phyloP scores from a whole-genome alignment of 2,329 filamentous ascomycete genomes.

The Alternaria infectoria region DNA sequence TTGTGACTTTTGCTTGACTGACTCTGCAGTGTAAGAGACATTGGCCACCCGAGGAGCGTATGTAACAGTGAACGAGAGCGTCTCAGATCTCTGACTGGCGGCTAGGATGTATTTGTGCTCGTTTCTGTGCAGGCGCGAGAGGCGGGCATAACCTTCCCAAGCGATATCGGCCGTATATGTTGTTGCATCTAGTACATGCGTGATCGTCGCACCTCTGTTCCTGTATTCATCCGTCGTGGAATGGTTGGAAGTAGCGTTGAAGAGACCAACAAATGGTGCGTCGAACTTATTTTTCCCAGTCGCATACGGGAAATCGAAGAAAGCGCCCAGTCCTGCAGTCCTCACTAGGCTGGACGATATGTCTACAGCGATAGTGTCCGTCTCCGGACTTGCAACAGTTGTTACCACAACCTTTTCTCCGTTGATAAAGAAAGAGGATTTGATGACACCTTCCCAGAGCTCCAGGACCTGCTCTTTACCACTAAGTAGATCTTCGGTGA shows the following conservation, averaged over 20 bases:
- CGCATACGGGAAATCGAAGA: conserved; percentile 61
- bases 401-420: conserved; percentile 51
- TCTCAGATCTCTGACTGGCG: conserved; percentile 31
- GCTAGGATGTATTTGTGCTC: conserved; percentile 56
- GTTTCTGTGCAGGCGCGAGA: conserved; percentile 42
- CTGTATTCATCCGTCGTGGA: conserved; percentile 46
- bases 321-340: conserved; percentile 52
- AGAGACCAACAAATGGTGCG: conserved; percentile 61
- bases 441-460: conserved; percentile 56
- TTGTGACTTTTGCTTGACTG: conserved; percentile 41
- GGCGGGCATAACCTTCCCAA: conserved; percentile 46
- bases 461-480: conserved; percentile 55
- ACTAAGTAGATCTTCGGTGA: conserved; percentile 52
- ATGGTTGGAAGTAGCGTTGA: conserved; percentile 56
- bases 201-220: conserved; percentile 47
- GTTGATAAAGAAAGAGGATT: conserved; percentile 54
- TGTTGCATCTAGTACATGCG: conserved; percentile 53
- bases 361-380: conserved; percentile 55
- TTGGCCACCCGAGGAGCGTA: conserved; percentile 35
- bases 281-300: conserved; percentile 60
- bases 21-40: conserved; percentile 39
- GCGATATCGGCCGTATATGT: conserved; percentile 51
- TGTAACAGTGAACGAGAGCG: conserved; percentile 31
- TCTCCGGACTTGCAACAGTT: conserved; percentile 55
- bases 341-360: conserved; percentile 53